A percentile compares a stretch with the other conserved stretches of the same genome.
Evolutionary conservation across 345 rosid species (phyloP).

Genomic region (Gossypium anomalum): DNA sequence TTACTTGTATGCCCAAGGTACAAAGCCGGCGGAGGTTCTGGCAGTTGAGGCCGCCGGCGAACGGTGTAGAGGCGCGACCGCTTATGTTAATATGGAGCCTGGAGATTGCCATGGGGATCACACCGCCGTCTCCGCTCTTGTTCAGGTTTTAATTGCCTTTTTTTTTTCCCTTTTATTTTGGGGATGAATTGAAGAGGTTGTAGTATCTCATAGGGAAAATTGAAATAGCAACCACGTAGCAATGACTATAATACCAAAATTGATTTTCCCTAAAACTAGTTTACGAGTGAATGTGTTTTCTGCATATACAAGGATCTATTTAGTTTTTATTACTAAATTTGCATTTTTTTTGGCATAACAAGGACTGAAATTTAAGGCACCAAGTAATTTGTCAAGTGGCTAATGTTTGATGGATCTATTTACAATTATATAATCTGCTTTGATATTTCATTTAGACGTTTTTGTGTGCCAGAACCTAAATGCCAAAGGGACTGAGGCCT

Average conservation of each 20-base stretch:
- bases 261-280: not conserved
- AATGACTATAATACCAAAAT: not conserved
- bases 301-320: not conserved
- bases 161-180: not conserved
- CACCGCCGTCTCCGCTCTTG: slow-evolving; percentile 79
- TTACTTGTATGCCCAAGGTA: slow-evolving; percentile 78
- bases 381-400: not conserved
- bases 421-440: not conserved
- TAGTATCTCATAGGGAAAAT: not conserved
- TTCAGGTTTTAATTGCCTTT: slow-evolving; percentile 46
- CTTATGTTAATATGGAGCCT: slow-evolving; percentile 83
- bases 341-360: not conserved
- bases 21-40: slow-evolving; percentile 67
- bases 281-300: not conserved
- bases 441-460: not conserved
- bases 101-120: slow-evolving; percentile 92
- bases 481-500: not conserved
- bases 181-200: not conserved
- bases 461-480: not conserved
- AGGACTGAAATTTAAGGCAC: not conserved
- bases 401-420: not conserved
- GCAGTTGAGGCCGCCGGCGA: slow-evolving; percentile 73
- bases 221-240: not conserved
- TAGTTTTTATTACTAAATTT: not conserved
- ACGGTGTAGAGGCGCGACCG: slow-evolving; percentile 55